Conservation (phyloP, 768 basidiomycete genomes). For the Pholiota molesta region DNA sequence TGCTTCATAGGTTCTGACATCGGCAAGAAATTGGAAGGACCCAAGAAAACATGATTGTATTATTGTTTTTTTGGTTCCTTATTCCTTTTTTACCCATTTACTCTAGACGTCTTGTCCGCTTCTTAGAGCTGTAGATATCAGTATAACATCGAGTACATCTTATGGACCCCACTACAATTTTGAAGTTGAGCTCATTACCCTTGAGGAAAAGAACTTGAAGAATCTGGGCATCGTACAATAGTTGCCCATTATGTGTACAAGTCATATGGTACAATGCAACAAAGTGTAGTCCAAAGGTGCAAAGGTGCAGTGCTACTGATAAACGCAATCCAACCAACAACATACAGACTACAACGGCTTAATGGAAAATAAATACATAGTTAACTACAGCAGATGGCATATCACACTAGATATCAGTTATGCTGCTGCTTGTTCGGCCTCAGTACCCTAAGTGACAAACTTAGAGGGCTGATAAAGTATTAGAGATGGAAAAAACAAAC, state of each 20-base stretch:
- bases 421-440: slow-evolving; percentile 11
- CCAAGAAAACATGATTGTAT: slow-evolving; percentile 54
- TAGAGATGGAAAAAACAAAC: slow-evolving; percentile 1
- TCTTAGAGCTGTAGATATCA: slow-evolving; percentile 15
- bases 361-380: too few species aligned
- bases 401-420: background rate
- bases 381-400: background rate
- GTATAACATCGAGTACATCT: slow-evolving; percentile 9
- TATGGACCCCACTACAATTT: background rate
- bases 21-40: slow-evolving; percentile 83
- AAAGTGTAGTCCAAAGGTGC: background rate
- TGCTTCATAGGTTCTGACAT: slow-evolving; percentile 64
- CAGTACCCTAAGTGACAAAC: slow-evolving; percentile 5
- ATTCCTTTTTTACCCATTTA: slow-evolving; percentile 1
- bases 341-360: too few species aligned
- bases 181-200: too few species aligned
- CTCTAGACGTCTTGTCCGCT: slow-evolving; percentile 12
- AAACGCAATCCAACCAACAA: background rate
- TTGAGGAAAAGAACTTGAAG: too few species aligned
- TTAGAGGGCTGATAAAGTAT: background rate
- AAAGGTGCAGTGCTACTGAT: too few species aligned
- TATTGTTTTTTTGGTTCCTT: background rate
- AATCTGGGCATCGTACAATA: too few species aligned
- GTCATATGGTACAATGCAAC: background rate
- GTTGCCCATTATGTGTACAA: too few species aligned